Evolutionary conservation across 2,329 filamentous ascomycete species (phyloP), one percentile per base, ranked within the genome.

Genomic region (Bertia moriformis): DNA sequence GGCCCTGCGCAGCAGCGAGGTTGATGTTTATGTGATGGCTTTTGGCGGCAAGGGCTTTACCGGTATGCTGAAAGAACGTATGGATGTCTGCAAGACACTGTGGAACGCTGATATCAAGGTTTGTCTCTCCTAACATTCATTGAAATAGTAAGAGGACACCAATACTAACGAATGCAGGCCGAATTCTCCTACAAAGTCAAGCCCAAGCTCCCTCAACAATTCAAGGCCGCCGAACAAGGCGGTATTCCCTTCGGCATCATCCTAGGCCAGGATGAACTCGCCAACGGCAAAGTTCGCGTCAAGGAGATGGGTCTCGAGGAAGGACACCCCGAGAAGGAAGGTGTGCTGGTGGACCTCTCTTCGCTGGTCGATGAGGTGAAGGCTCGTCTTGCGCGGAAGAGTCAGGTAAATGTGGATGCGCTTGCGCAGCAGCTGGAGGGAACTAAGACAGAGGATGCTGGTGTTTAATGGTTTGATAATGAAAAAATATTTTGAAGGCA

Each of bases 1-100:
- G 15, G 48, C 61, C 19, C 62, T 77, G 39, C 67, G 83, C 45
- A 68, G 69, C 46, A 86, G 79, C 51, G 83, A 91, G 49, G 80
- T 88, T 2, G 88, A 96, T 53, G 87, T 88, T 36, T 95, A 78
- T 59, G 82, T 96, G 51, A 96, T 96, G 87, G 87, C 87, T 0
- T 87, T 95, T 52, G 88, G 86, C 40, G 83, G 84, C 39, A 89
- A 88, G 60, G 83, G 78, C 15, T 89, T 88, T 58, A 80, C 71
- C 14, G 86, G 85, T 36, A 66, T 93, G 45, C 62, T 94, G 40
- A 76, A 78, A 47, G 83, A 95, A 65, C 81, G 89, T 46, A 88
- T 95, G 76, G 66, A 76, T 18, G 71, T 96, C 27, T 79, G 80
- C 42, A 71, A 76, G 46, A 68, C 68, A 46, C 66, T 96, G 38